A percentile compares a stretch with the other conserved stretches of the same genome.
phyloP scores from a whole-genome alignment of 2,329 filamentous ascomycete species.

The Xylaria multiplex region DNA sequence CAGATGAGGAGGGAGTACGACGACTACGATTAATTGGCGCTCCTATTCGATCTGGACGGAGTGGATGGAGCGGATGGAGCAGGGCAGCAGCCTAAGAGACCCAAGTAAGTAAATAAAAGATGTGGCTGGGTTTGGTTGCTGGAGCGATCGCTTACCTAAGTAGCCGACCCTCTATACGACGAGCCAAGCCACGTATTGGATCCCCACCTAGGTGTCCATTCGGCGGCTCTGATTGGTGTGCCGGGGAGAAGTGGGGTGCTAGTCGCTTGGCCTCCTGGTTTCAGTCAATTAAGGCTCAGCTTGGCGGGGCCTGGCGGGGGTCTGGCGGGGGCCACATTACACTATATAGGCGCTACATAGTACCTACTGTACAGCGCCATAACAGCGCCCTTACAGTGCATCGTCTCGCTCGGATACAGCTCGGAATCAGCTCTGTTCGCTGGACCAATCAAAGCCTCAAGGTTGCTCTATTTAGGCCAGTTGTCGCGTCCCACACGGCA shows the following conservation, averaged over 20 bases:
- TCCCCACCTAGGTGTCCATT: conserved; percentile 6
- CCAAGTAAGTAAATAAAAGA: conserved; percentile 48
- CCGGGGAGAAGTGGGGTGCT: neutral
- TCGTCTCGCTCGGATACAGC: neutral
- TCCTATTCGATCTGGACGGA: conserved; percentile 42
- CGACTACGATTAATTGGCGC: conserved; percentile 44
- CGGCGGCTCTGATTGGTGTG: conserved; percentile 12
- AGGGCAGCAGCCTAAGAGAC: conserved; percentile 20
- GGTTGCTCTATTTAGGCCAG: conserved; percentile 3
- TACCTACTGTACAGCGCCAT: too few relatives aligned
- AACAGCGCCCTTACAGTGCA: neutral
- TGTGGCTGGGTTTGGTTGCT: conserved; percentile 48
- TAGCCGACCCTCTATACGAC: too few relatives aligned
- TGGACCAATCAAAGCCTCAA: conserved; percentile 7
- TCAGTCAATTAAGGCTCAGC: conserved; percentile 4
- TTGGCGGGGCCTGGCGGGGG: neutral
- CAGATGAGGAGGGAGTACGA: conserved; percentile 18
- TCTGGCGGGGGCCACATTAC: neutral
- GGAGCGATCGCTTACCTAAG: conserved; percentile 38
- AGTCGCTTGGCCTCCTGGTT: neutral
- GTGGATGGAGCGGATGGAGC: conserved; percentile 27
- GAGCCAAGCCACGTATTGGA: conserved; percentile 34
- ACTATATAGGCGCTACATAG: too few relatives aligned
- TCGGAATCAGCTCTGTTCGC: conserved; percentile 1
- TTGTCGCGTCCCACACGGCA: conserved; percentile 6